Conservation (phyloP, 1,284 basidiomycete species). For the Apiotrichum porosum region DNA sequence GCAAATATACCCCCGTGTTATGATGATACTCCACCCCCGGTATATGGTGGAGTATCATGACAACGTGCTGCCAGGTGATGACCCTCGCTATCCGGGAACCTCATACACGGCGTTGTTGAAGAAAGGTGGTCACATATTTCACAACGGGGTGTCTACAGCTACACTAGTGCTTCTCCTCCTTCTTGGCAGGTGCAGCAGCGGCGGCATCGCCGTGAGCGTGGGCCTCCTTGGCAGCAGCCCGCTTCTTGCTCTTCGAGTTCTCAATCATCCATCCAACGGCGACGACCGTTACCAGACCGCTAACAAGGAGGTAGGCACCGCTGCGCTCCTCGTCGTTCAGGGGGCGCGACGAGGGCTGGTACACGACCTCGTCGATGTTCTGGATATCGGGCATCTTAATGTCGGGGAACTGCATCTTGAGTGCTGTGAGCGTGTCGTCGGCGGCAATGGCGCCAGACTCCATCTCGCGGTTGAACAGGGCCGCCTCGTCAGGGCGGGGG, state of each 20-base stretch:
- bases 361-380: slow-evolving; percentile 10
- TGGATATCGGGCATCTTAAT: slow-evolving; percentile 4
- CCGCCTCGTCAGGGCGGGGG: neutral
- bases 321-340: slow-evolving; percentile 55
- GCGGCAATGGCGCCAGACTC: neutral
- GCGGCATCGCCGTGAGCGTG: too few species aligned
- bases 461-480: neutral
- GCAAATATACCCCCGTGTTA: too few species aligned
- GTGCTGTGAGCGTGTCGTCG: neutral
- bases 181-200: too few species aligned
- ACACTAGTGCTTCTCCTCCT: neutral
- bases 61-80: too few species aligned
- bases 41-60: too few species aligned
- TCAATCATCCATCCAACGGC: slow-evolving; percentile 20
- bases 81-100: too few species aligned
- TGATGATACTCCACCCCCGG: too few species aligned
- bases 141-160: too few species aligned
- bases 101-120: too few species aligned
- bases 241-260: neutral
- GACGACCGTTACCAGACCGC: slow-evolving; percentile 56
- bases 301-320: slow-evolving; percentile 57
- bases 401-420: neutral
- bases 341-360: slow-evolving; percentile 49
- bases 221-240: too few species aligned
- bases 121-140: too few species aligned